Base-by-base conservation (phyloP, 73 alveolate genomes). In the Breviolum minutum region DNA sequence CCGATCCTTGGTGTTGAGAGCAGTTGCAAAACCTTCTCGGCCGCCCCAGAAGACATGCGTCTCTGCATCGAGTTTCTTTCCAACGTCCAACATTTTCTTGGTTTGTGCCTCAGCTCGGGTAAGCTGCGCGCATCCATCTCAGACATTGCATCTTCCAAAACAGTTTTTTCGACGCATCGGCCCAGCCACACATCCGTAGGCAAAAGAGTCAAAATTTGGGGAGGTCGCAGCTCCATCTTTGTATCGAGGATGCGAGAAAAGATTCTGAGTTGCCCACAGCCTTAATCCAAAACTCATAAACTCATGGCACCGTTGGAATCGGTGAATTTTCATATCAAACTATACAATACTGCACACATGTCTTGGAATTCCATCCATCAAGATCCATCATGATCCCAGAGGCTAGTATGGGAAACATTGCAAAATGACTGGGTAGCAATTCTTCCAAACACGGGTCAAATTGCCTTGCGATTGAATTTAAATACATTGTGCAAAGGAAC, bases 41-140 rank as follows among this genome's bases (percentile, higher is more conserved):
- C 99, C 99, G 9, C 99, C 99, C 99, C 99, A 94, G 54, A 94
- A 94, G 69, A 94, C 99, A 54, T 94, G 99, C 54, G 94, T 82
- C 66, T 94, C 99, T 0, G 93, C 99, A 40, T 92, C 95, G 54
- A 94, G 94, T 48, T 94, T 94, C 80, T 94, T 79, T n/a, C 99
- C 99, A 20, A 82, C 79, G 40, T 94, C 99, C 69, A 94, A 80
- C 93, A 82, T 82, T 82, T 80, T 79, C 54, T 76, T 32, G 9
- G 99, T 94, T 63, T 94, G 90, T 61, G 95, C 95, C 95, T 88
- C 20, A 48, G 86, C 27, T 10, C 16, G 77, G 24, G 2, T 4
- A 22, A 1, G 17, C 24, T 22, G 24, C 1, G 77, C 17, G 86
- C 27, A 27, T 77, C 63, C 86, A 13, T 10, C 16, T 60, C 26